phyloP scores from a whole-genome alignment of 192 early-diverging fungal genomes.

The Backusella westeae region DNA sequence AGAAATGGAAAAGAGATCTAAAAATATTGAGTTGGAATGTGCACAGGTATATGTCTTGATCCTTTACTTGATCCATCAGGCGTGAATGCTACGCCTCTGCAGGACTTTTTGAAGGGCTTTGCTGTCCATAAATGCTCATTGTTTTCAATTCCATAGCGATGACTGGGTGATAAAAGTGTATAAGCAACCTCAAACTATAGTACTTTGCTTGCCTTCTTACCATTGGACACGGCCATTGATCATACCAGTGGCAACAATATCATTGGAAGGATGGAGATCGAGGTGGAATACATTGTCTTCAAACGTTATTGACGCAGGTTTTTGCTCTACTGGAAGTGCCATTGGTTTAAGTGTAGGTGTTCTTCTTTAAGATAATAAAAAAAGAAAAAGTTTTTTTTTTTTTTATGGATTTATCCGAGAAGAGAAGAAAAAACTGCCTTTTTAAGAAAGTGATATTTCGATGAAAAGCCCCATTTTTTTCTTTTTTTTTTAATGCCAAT shows the following conservation, averaged over 20 bases:
- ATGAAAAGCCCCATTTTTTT: too few relatives aligned
- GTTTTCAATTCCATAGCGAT: slow-evolving; percentile 27
- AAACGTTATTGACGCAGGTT: slow-evolving; percentile 44
- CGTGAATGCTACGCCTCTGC: slow-evolving; percentile 80
- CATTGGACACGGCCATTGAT: slow-evolving; percentile 73
- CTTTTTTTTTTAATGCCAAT: too few relatives aligned
- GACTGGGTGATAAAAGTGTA: background rate
- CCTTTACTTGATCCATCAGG: slow-evolving; percentile 64
- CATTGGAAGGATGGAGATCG: slow-evolving; percentile 66
- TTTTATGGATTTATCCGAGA: too few relatives aligned
- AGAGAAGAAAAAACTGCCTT: too few relatives aligned
- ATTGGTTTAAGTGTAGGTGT: too few relatives aligned
- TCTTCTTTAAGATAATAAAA: too few relatives aligned
- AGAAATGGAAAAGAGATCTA: slow-evolving; percentile 50
- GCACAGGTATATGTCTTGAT: background rate
- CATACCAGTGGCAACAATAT: slow-evolving; percentile 67
- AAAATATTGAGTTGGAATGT: background rate
- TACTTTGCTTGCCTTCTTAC: slow-evolving; percentile 35
- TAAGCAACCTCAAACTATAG: background rate
- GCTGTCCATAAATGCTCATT: slow-evolving; percentile 50
- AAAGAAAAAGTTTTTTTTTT: too few relatives aligned
- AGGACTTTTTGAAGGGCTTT: slow-evolving; percentile 80
- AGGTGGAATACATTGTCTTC: slow-evolving; percentile 56
- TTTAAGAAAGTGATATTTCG: too few relatives aligned
- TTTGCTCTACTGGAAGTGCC: background rate